These are phyloP conservation scores for Cytospora piceae DNA, from an alignment of 2,329 filamentous ascomycete species.

Conservation along the genomic window DNA sequence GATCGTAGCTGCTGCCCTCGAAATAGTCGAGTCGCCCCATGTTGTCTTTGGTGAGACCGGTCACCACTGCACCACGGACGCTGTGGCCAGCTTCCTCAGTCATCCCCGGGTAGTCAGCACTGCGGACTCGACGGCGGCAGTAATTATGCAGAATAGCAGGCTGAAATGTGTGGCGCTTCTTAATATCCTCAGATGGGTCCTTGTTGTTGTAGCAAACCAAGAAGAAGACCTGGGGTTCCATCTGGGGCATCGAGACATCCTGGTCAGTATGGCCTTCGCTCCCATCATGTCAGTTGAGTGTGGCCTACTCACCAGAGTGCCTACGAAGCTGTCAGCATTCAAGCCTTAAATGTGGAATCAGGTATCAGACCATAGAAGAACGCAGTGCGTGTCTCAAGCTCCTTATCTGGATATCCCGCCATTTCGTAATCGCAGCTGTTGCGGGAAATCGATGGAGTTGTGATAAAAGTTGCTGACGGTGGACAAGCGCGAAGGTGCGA, in stretches of 20 bases:
- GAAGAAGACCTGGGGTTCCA: constrained; percentile 86
- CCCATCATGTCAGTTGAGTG: neutral
- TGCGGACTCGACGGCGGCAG: constrained; percentile 69
- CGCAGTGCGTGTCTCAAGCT: constrained; percentile 40
- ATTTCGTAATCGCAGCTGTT: neutral
- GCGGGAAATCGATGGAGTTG: neutral
- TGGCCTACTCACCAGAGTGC: constrained; percentile 42
- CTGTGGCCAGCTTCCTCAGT: constrained; percentile 56
- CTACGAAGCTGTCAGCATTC: constrained; percentile 38
- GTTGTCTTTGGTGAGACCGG: constrained; percentile 78
- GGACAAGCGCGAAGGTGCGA: neutral
- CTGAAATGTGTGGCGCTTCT: constrained; percentile 63
- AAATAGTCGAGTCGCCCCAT: constrained; percentile 77
- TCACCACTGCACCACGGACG: constrained; percentile 77
- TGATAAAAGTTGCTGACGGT: neutral
- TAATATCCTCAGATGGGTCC: constrained; percentile 51
- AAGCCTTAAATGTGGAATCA: too few relatives aligned
- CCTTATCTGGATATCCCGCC: constrained; percentile 5
- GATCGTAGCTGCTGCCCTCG: constrained; percentile 75
- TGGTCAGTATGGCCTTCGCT: neutral
- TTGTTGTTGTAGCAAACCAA: constrained; percentile 74
- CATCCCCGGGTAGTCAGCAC: constrained; percentile 82
- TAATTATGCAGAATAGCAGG: constrained; percentile 78
- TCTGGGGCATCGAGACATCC: constrained; percentile 44
- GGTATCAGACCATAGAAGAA: constrained; percentile 60